phyloP scores from a whole-genome alignment of 495 filamentous ascomycete species.

The Podospora fimiseda region DNA sequence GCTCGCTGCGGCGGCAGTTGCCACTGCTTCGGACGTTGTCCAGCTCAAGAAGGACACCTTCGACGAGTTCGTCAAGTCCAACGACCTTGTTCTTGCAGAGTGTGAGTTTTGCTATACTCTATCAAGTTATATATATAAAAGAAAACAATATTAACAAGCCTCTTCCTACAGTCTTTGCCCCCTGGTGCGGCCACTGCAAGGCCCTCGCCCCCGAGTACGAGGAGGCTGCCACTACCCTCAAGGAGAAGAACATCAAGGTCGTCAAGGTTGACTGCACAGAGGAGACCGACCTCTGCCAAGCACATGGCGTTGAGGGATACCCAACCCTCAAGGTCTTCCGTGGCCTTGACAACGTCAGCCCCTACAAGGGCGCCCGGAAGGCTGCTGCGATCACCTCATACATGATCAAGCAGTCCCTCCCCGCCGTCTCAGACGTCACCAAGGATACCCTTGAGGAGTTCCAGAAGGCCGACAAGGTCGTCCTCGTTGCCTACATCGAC shows the following conservation, averaged over 20 bases:
- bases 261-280: slow-evolving; percentile 97
- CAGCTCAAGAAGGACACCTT: slow-evolving; percentile 83
- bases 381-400: slow-evolving; percentile 89
- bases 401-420: slow-evolving; percentile 97
- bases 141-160: slow-evolving; percentile 11
- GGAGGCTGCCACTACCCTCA: slow-evolving; percentile 86
- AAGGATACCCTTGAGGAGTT: slow-evolving; percentile 83
- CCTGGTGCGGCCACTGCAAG: slow-evolving; percentile 80
- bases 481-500: slow-evolving; percentile 80
- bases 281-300: slow-evolving; percentile 83
- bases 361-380: slow-evolving; percentile 88
- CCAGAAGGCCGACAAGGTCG: slow-evolving; percentile 97
- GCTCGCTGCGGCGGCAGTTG: slow-evolving; percentile 58
- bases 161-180: slow-evolving; percentile 53
- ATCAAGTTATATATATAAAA: not conserved
- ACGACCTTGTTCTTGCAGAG: slow-evolving; percentile 76
- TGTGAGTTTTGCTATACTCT: slow-evolving; percentile 45
- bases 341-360: slow-evolving; percentile 70
- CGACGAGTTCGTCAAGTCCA: slow-evolving; percentile 71
- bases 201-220: slow-evolving; percentile 79
- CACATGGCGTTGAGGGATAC: slow-evolving; percentile 90
- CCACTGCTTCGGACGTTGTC: slow-evolving; percentile 68
- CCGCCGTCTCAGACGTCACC: slow-evolving; percentile 76
- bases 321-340: slow-evolving; percentile 99
- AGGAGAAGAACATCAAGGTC: slow-evolving; percentile 88